phyloP scores from a whole-genome alignment of 2,329 filamentous ascomycete species.

The Cercospora berteroae region DNA sequence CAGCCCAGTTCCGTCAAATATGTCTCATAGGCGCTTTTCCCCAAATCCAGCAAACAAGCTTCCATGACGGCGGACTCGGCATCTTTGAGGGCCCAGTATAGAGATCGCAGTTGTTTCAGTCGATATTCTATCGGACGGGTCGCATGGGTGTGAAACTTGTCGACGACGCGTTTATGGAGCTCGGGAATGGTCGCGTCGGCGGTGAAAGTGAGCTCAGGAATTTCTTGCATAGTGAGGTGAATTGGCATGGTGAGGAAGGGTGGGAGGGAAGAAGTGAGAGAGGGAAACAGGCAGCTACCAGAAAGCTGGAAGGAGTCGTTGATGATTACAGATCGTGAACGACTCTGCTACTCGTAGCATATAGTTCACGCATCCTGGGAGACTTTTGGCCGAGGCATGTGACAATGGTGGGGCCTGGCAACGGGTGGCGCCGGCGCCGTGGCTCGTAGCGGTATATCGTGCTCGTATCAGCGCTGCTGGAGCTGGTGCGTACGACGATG shows the following conservation, averaged over 20 bases:
- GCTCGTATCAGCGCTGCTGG: too few species aligned
- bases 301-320: too few species aligned
- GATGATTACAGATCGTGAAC: too few species aligned
- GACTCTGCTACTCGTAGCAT: too few species aligned
- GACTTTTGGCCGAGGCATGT: too few species aligned
- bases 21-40: constrained; percentile 74
- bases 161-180: constrained; percentile 60
- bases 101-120: constrained; percentile 80
- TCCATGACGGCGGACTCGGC: constrained; percentile 69
- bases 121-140: constrained; percentile 82
- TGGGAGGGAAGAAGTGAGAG: too few species aligned
- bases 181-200: constrained; percentile 64
- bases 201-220: constrained; percentile 49
- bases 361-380: too few species aligned
- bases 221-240: constrained; percentile 30
- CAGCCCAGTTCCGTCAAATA: constrained; percentile 73
- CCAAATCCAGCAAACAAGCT: constrained; percentile 73
- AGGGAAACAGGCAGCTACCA: too few species aligned
- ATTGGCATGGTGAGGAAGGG: constrained; percentile 14
- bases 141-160: constrained; percentile 73
- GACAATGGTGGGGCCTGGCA: too few species aligned
- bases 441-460: too few species aligned
- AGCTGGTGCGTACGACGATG: too few species aligned
- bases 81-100: constrained; percentile 90
- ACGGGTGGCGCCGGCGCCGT: too few species aligned